These are phyloP conservation scores for Hypomontagnella submonticulosa DNA, from an alignment of 495 filamentous ascomycete species.

Conservation along the genomic window DNA sequence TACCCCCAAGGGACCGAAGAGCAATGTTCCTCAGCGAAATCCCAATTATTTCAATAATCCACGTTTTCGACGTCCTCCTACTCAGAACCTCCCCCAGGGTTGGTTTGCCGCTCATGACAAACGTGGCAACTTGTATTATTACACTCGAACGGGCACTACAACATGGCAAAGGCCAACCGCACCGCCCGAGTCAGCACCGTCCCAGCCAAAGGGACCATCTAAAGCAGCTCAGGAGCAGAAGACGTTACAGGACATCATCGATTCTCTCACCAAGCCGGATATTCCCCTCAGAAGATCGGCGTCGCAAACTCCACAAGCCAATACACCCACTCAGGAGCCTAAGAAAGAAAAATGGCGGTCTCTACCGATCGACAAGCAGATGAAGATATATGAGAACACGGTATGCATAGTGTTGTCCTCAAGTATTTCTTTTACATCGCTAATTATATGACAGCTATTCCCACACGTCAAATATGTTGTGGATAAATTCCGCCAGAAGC, in stretches of 20 bases:
- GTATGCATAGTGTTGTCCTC: constrained; percentile 59
- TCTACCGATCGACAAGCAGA: constrained; percentile 83
- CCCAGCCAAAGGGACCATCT: constrained; percentile 71
- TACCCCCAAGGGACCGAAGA: constrained; percentile 74
- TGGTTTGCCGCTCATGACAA: constrained; percentile 79
- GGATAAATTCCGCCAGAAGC: constrained; percentile 83
- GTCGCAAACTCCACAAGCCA: constrained; percentile 72
- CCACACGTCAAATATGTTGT: constrained; percentile 86
- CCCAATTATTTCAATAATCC: constrained; percentile 67
- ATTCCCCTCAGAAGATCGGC: constrained; percentile 55
- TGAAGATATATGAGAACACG: constrained; percentile 92
- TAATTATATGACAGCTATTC: constrained; percentile 68
- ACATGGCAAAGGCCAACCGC: constrained; percentile 81
- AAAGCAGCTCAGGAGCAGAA: constrained; percentile 65
- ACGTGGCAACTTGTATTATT: constrained; percentile 81
- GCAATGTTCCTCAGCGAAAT: constrained; percentile 71
- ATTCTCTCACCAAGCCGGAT: constrained; percentile 78
- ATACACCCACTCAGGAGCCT: constrained; percentile 67
- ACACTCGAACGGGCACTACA: constrained; percentile 75
- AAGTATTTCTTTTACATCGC: constrained; percentile 8
- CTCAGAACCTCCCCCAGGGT: constrained; percentile 73
- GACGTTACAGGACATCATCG: constrained; percentile 84
- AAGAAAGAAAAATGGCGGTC: constrained; percentile 86
- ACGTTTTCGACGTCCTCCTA: constrained; percentile 65
- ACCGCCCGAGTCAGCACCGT: constrained; percentile 67